Conservation (phyloP, 2,329 filamentous ascomycete genomes). For the Metarhizium album region DNA sequence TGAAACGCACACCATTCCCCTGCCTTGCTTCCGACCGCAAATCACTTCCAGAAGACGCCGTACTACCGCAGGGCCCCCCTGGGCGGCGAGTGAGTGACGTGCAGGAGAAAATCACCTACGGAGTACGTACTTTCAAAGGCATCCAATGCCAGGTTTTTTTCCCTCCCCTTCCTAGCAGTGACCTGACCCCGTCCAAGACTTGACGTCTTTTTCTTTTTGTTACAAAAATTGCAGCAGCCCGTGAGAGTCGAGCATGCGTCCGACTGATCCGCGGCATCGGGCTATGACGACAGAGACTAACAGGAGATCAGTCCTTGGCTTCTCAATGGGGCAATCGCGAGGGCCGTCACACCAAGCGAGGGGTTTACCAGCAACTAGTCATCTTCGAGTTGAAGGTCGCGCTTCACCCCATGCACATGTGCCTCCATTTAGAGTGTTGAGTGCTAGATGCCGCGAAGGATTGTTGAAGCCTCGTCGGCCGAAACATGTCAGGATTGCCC, state of each 20-base stretch:
- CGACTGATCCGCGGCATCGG: not conserved
- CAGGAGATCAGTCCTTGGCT: not conserved
- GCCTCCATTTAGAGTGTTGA: too few relatives aligned
- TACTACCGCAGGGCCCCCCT: not conserved
- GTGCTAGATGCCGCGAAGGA: not conserved
- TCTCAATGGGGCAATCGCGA: not conserved
- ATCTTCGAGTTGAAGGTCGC: not conserved
- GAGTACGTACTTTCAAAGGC: not conserved
- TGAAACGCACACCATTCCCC: not conserved
- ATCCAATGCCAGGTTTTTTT: not conserved
- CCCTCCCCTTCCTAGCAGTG: too few relatives aligned
- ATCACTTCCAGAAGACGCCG: not conserved
- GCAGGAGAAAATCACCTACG: not conserved
- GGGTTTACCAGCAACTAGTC: not conserved
- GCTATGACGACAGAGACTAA: not conserved
- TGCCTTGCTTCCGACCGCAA: not conserved
- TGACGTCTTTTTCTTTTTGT: too few relatives aligned
- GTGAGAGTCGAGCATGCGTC: too few relatives aligned
- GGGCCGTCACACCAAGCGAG: not conserved
- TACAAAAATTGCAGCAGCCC: too few relatives aligned
- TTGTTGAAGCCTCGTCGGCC: not conserved
- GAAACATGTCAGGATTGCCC: not conserved
- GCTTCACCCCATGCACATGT: too few relatives aligned
- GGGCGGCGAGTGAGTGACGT: not conserved
- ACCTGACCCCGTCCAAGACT: too few relatives aligned